phyloP scores from a whole-genome alignment of 2,329 filamentous ascomycete species.

The Colletotrichum sp. region DNA sequence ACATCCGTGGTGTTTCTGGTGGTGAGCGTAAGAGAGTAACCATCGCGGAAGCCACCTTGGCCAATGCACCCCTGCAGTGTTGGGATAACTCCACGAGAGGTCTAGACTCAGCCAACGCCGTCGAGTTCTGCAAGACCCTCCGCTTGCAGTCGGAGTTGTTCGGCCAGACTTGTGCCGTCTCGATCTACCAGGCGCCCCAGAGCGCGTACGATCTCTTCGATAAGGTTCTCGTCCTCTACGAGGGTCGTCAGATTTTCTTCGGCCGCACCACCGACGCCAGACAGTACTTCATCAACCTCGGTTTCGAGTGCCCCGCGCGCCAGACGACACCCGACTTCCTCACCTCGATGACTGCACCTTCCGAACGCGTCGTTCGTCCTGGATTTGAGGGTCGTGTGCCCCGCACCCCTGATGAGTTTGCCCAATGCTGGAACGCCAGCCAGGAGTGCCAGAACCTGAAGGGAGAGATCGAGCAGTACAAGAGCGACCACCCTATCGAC shows the following conservation, averaged over 20 bases:
- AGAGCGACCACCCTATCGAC: neutral
- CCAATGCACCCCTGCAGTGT: constrained; percentile 31
- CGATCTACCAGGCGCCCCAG: constrained; percentile 67
- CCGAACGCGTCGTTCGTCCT: constrained; percentile 28
- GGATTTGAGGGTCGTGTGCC: constrained; percentile 32
- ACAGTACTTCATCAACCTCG: constrained; percentile 68
- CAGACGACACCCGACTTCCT: constrained; percentile 78
- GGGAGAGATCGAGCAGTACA: constrained; percentile 33
- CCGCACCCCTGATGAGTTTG: constrained; percentile 36
- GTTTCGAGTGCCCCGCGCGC: constrained; percentile 61
- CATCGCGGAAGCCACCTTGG: constrained; percentile 37
- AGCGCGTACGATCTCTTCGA: constrained; percentile 64
- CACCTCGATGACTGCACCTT: constrained; percentile 57
- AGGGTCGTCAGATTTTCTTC: constrained; percentile 72
- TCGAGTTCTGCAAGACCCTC: constrained; percentile 29
- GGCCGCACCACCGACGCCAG: constrained; percentile 65
- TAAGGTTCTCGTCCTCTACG: constrained; percentile 70
- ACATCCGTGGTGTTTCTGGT: constrained; percentile 57
- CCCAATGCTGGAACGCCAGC: constrained; percentile 30
- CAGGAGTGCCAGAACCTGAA: constrained; percentile 29
- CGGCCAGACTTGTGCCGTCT: constrained; percentile 28
- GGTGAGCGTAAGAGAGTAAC: constrained; percentile 54
- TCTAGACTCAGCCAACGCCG: constrained; percentile 32
- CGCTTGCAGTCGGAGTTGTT: constrained; percentile 31
- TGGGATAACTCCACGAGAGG: constrained; percentile 56